Evolutionary conservation across 257 asterid species (phyloP), one percentile per base, ranked within the genome.

Genomic region (Verbascum thapsus): DNA sequence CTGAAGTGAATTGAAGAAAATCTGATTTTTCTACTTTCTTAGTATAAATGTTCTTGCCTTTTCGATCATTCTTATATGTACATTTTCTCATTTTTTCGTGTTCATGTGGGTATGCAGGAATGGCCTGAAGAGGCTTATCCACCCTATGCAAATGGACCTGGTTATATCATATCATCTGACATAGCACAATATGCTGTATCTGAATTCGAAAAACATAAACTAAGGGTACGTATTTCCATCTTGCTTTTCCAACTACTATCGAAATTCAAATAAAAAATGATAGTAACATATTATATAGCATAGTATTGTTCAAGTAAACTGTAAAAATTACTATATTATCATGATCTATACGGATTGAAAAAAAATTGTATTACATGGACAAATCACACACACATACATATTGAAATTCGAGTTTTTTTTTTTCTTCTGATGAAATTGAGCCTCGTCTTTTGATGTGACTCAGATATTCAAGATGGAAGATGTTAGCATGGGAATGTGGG

Each of bases 401-500:
- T n/a, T n/a, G n/a, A n/a, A 6, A 16, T 66, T 22, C 30, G 42
- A 5, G 10, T 41, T 41, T 53, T 60, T 20, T 35, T 58, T 52
- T 17, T 20, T 11, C 17, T 42, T 48, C 54, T 50, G 34, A 58
- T 64, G 32, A 58, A 58, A 45, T 16, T 5, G 5, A 49, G 64
- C 26, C 8, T 38, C 52, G 52, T 32, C 69, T 66, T 55, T 64
- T 34, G n/a, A 7, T 35, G 18, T 37, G 63, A 34, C 45, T 63
- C 90, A 91, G 96, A 72, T 91, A 72, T 91, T 91, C 81, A 91
- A 91, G 80, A 91, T 91, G 98, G 98, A 91, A 78, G 96, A 91
- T 20, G 96, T 91, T 68, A 88, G 95, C 88, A 86, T 91, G 95
- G 98, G 98, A 70, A 86, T 83, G 96, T 91, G 98, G 98, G 96